A percentile compares a stretch with the other conserved stretches of the same genome.
Conservation (phyloP, 768 basidiomycete genomes). For the Butyriboletus loyo region DNA sequence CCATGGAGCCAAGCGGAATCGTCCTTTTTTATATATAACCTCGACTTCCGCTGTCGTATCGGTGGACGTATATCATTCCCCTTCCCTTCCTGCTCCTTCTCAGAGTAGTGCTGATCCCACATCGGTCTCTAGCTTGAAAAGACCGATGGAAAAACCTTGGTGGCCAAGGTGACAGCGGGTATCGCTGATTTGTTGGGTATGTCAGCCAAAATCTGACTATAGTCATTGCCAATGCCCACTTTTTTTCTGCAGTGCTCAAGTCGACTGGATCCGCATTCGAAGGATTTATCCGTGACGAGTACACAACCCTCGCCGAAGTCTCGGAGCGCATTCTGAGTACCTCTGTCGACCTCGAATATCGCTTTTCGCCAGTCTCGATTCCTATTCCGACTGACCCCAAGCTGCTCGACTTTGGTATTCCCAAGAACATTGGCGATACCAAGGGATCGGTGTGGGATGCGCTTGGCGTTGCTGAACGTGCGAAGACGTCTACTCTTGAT, state of each 20-base stretch:
- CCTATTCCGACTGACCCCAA: constrained; percentile 47
- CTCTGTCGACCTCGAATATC: constrained; percentile 73
- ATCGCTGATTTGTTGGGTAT: constrained; percentile 78
- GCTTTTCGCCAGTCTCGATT: constrained; percentile 50
- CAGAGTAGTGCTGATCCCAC: neutral
- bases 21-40: constrained; percentile 13
- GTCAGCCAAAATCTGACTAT: constrained; percentile 12
- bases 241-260: constrained; percentile 66
- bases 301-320: constrained; percentile 82
- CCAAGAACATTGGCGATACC: constrained; percentile 30
- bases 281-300: constrained; percentile 79
- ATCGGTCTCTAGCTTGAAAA: constrained; percentile 53
- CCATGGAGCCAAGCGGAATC: constrained; percentile 20
- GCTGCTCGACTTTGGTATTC: constrained; percentile 49
- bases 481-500: constrained; percentile 67
- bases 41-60: neutral
- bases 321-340: constrained; percentile 91
- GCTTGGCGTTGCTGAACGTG: constrained; percentile 47
- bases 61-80: neutral
- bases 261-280: constrained; percentile 84
- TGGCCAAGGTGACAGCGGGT: constrained; percentile 64
- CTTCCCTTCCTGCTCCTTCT: neutral
- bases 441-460: constrained; percentile 61
- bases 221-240: neutral
- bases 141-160: constrained; percentile 59